Percentiles rank a stretch among this genome's conserved stretches.
phyloP scores from a whole-genome alignment of 495 filamentous ascomycete genomes.

The Aspergillus homomorphus region DNA sequence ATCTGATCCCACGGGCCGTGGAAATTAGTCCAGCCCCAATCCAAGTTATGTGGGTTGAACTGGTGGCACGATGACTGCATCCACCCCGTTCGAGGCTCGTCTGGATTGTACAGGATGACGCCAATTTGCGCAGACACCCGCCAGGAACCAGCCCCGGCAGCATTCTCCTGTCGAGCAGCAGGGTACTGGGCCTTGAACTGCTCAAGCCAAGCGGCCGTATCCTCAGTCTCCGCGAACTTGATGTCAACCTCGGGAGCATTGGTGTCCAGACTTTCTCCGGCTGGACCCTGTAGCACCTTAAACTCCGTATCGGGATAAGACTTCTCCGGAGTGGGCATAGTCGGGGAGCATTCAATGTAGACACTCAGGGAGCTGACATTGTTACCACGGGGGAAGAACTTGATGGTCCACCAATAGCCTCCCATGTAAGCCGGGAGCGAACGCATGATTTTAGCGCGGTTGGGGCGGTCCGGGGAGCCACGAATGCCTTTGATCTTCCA shows the following conservation, averaged over 20 bases:
- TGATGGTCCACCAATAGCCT: conserved; percentile 66
- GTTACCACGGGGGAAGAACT: conserved; percentile 66
- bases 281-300: conserved; percentile 32
- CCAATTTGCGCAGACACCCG: conserved; percentile 60
- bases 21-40: conserved; percentile 69
- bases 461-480: conserved; percentile 59
- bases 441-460: conserved; percentile 56
- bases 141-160: conserved; percentile 29
- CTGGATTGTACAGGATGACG: conserved; percentile 63
- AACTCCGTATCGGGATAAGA: conserved; percentile 40
- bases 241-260: conserved; percentile 28
- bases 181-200: conserved; percentile 33
- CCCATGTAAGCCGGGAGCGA: conserved; percentile 57
- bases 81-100: conserved; percentile 59
- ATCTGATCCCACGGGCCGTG: conserved; percentile 60
- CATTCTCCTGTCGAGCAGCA: conserved; percentile 7
- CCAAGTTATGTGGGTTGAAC: conserved; percentile 55
- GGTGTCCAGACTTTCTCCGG: conserved; percentile 10
- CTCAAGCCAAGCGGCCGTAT: conserved; percentile 33
- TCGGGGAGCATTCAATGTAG: conserved; percentile 60
- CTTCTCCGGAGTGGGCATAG: conserved; percentile 38
- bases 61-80: conserved; percentile 57
- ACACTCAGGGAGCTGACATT: conserved; percentile 59
- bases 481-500: conserved; percentile 60
- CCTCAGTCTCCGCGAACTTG: conserved; percentile 26